Base-by-base conservation (phyloP, 2,329 filamentous ascomycete genomes). In the Aspergillus chevalieri region DNA sequence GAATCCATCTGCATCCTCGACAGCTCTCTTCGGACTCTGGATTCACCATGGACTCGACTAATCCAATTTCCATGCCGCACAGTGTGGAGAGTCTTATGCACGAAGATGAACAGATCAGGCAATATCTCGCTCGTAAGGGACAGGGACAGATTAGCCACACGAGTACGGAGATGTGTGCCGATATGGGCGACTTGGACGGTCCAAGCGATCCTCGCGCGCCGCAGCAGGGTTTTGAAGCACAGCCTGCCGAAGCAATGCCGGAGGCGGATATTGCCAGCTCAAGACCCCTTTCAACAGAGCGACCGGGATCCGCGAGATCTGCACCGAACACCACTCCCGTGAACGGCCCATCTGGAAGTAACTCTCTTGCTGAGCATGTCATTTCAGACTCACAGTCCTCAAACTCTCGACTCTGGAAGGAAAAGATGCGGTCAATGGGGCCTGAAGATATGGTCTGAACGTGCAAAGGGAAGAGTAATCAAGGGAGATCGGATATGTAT, bases 61-160 rank as follows among this genome's bases (percentile, higher is more conserved):
- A 81, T 57, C 84, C 82, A 0, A 75, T 89, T 26, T 83, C 83
- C 58, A 71, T 85, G 62, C 86, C 86, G 0, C 78, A 81, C 10
- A 76, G 81, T 39, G 82, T 90, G 44, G 86, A 91, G 59, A 86
- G 80, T 60, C 81, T 92, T 60, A 87, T 94, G 81, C 82, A 82
- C 54, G 83, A 86, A 6, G 87, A 93, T 65, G 87, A 92, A 62
- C 80, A 82, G 33, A 79, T 78, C 55, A 86, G 89, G 61, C 88
- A 90, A 63, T 79, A 83, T 59, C 79, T 87, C 60, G 83, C 84
- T 2, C 86, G 86, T 62, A 65, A 65, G 52, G 57, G 57, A 60
- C 71, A 48, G 60, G 64, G 30, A 70, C 53, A 54, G 28, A 21
- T 19, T 12, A 41, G 19, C 17, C 8, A 19, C 19, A 41, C 17